Conservation (phyloP, 2,329 filamentous ascomycete species). For the Phialemoniopsis sp. region DNA sequence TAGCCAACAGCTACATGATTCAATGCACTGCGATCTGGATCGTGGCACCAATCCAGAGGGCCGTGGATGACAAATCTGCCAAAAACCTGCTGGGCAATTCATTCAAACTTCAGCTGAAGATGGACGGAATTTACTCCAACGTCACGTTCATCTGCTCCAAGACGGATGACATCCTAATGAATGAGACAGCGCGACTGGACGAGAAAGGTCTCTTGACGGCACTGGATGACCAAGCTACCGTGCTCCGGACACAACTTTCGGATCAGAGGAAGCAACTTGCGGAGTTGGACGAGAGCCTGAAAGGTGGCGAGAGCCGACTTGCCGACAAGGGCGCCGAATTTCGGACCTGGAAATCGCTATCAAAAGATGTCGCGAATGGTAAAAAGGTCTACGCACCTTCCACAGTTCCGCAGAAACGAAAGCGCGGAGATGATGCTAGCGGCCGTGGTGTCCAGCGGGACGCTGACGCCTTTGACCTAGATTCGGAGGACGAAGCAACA, state of each 20-base stretch:
- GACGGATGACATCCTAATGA: constrained; percentile 49
- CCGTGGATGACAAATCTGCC: constrained; percentile 56
- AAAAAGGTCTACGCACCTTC: too few relatives aligned
- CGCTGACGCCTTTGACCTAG: too few relatives aligned
- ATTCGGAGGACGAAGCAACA: too few relatives aligned
- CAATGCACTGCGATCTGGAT: constrained; percentile 58
- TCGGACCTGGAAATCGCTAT: too few relatives aligned
- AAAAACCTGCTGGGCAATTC: constrained; percentile 50
- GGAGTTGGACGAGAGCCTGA: too few relatives aligned
- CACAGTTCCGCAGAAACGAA: constrained; percentile 8
- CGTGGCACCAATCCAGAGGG: constrained; percentile 56
- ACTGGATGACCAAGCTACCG: background rate
- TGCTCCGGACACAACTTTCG: too few relatives aligned
- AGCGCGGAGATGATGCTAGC: constrained; percentile 1
- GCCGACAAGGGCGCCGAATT: too few relatives aligned
- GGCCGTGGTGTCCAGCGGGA: too few relatives aligned
- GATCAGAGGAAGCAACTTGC: constrained; percentile 28
- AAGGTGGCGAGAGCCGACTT: too few relatives aligned
- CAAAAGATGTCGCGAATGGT: constrained; percentile 17
- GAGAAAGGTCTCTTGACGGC: constrained; percentile 10
- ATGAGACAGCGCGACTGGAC: constrained; percentile 16
- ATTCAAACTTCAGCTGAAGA: constrained; percentile 56
- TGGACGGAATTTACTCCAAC: constrained; percentile 47
- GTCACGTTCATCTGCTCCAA: constrained; percentile 61
- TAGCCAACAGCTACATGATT: constrained; percentile 56